Evolutionary conservation across 306 rosid genomes (phyloP).

Genomic region (Carpinus fangiana): DNA sequence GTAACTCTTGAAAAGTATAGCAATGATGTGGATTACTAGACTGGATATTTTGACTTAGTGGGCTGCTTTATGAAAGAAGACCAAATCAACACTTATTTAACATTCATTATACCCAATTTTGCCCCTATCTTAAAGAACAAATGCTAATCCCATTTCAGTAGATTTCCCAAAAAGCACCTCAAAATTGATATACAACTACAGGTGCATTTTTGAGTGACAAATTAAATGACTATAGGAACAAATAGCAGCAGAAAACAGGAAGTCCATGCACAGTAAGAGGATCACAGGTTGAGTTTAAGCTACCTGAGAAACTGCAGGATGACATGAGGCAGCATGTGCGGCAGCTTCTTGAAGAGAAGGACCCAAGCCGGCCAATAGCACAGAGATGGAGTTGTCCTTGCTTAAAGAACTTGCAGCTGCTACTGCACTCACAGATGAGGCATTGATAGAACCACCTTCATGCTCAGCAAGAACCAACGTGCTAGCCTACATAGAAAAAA

Average conservation of each 20-base stretch:
- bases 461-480: slow-evolving; percentile 86
- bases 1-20: neutral
- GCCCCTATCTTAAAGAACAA: neutral
- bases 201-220: neutral
- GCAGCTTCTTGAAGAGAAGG: slow-evolving; percentile 80
- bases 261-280: neutral
- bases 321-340: slow-evolving; percentile 61
- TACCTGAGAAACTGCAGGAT: slow-evolving; percentile 78
- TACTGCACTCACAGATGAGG: slow-evolving; percentile 70
- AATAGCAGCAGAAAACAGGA: neutral
- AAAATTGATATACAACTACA: neutral
- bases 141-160: neutral
- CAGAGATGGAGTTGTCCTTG: slow-evolving; percentile 55
- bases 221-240: neutral
- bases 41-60: neutral
- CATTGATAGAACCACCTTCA: slow-evolving; percentile 66
- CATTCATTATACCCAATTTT: neutral
- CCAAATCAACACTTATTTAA: neutral
- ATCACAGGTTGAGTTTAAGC: neutral
- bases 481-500: slow-evolving; percentile 48
- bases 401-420: slow-evolving; percentile 65
- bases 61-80: neutral
- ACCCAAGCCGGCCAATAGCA: slow-evolving; percentile 87
- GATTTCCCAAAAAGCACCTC: neutral
- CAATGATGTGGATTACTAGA: neutral